Percentiles rank a stretch among this genome's conserved stretches.
These are phyloP conservation scores for Candida stauntonica DNA, from an alignment of 805 yeast genomes.

Conservation along the genomic window DNA sequence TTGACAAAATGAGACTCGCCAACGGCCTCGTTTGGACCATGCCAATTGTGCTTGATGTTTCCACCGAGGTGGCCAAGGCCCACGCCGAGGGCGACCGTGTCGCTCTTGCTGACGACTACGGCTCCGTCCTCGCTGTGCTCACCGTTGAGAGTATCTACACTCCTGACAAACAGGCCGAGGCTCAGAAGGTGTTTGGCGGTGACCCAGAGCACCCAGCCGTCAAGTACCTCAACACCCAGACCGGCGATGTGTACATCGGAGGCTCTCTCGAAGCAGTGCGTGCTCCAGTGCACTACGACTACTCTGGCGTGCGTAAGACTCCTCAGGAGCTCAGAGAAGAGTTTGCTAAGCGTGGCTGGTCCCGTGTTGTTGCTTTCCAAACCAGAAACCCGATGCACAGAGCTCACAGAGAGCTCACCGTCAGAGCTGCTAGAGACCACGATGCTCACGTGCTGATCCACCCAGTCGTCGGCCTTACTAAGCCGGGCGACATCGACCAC, in stretches of 20 bases:
- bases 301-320: constrained; percentile 79
- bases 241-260: constrained; percentile 84
- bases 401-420: constrained; percentile 94
- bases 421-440: constrained; percentile 92
- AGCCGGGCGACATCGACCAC: constrained; percentile 97
- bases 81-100: constrained; percentile 56
- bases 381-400: constrained; percentile 99
- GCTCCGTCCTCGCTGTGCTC: constrained; percentile 72
- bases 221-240: constrained; percentile 62
- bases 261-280: constrained; percentile 82
- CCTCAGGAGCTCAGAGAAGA: constrained; percentile 88
- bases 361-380: constrained; percentile 91
- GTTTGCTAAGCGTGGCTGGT: constrained; percentile 79
- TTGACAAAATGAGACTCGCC: constrained; percentile 62
- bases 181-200: constrained; percentile 85
- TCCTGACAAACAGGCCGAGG: constrained; percentile 79
- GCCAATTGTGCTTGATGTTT: constrained; percentile 85
- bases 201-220: constrained; percentile 97
- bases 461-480: constrained; percentile 95
- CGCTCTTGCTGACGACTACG: constrained; percentile 77
- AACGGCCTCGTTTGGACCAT: constrained; percentile 85
- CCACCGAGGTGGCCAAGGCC: constrained; percentile 39
- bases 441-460: constrained; percentile 86
- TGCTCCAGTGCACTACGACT: constrained; percentile 86
- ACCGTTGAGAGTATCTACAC: constrained; percentile 74